Evolutionary conservation across 148 eudicot species (phyloP).

Genomic region (Agrostemma githago): DNA sequence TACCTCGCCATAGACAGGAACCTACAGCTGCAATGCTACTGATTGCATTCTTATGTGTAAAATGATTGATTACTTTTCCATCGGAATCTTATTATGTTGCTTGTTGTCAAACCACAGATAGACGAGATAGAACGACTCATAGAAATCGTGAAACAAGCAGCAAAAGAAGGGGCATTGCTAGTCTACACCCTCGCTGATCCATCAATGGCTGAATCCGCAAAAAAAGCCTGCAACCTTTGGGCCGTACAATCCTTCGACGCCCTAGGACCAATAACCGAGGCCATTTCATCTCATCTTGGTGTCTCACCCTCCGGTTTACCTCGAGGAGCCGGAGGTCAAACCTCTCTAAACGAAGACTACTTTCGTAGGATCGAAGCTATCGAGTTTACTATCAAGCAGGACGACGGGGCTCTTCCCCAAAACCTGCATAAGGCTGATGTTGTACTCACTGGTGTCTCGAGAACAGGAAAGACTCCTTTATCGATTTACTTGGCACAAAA

Average conservation of each 20-base stretch:
- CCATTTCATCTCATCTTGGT: constrained; percentile 76
- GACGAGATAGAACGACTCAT: constrained; percentile 64
- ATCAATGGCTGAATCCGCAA: constrained; percentile 70
- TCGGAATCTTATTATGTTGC: constrained; percentile 8
- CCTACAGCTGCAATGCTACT: not conserved
- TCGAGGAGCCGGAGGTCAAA: constrained; percentile 82
- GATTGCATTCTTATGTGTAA: not conserved
- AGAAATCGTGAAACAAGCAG: constrained; percentile 80
- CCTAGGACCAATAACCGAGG: constrained; percentile 76
- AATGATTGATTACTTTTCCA: no score
- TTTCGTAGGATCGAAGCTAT: constrained; percentile 84
- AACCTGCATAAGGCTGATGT: constrained; percentile 73
- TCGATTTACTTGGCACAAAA: constrained; percentile 88
- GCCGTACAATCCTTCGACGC: constrained; percentile 61
- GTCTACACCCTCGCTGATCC: constrained; percentile 88
- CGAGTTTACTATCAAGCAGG: constrained; percentile 94
- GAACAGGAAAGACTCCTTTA: constrained; percentile 89
- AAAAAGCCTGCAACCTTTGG: constrained; percentile 76
- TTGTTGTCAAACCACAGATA: constrained; percentile 37
- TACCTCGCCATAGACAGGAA: not conserved
- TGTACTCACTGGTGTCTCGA: constrained; percentile 80
- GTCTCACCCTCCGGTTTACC: constrained; percentile 86
- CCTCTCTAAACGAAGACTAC: constrained; percentile 66
- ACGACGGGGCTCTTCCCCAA: constrained; percentile 85
- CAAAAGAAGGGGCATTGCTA: constrained; percentile 73